Evolutionary conservation across 495 filamentous ascomycete species (phyloP).

Genomic region (Trichoderma erinaceum): DNA sequence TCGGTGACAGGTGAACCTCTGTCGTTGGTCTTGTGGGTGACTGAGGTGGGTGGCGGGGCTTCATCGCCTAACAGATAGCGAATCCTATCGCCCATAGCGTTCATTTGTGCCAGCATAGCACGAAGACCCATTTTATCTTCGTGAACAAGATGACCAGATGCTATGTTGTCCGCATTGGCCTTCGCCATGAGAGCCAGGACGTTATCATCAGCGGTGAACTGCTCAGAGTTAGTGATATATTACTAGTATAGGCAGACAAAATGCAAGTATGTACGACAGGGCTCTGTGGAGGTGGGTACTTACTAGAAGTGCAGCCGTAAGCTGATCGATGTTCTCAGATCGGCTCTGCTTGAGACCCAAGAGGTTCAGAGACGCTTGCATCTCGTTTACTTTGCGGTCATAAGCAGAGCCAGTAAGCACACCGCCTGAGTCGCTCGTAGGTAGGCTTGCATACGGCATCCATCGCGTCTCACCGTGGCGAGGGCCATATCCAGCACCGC

Average conservation of each 20-base stretch:
- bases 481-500: constrained; percentile 17
- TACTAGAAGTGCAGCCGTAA: constrained; percentile 14
- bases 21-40: not conserved
- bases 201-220: constrained; percentile 7
- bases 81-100: constrained; percentile 23
- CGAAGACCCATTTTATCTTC: constrained; percentile 24
- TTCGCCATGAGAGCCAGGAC: constrained; percentile 28
- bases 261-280: not conserved
- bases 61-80: constrained; percentile 35
- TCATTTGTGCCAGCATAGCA: constrained; percentile 26
- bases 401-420: not conserved
- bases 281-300: not conserved
- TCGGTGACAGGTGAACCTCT: not conserved
- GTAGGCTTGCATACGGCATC: constrained; percentile 1
- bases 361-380: constrained; percentile 14
- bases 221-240: not conserved
- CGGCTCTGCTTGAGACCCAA: constrained; percentile 14
- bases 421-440: not conserved
- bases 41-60: constrained; percentile 22
- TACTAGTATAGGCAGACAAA: not conserved
- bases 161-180: constrained; percentile 28
- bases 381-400: constrained; percentile 14
- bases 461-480: not conserved
- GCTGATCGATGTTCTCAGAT: constrained; percentile 10
- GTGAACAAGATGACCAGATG: constrained; percentile 20